Conservation (phyloP, 2,329 filamentous ascomycete species). For the Chalaropsis thielavioides region DNA sequence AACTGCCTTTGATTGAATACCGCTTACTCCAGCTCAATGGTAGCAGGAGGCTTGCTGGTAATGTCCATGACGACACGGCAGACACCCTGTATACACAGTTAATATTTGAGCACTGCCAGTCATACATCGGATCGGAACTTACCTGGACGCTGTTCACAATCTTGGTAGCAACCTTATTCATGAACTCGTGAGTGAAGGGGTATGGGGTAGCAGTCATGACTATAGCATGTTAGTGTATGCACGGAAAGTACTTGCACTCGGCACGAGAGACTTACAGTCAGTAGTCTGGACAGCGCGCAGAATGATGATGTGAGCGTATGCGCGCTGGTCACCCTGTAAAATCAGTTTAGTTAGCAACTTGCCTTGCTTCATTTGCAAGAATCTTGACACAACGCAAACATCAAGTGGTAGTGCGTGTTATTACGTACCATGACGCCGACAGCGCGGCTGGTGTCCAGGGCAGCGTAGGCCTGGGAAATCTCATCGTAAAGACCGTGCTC, state of each 20-base stretch:
- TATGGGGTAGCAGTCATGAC: slow-evolving; percentile 62
- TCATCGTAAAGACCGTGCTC: slow-evolving; percentile 58
- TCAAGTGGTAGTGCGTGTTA: slow-evolving; percentile 3
- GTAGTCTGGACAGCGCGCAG: slow-evolving; percentile 33
- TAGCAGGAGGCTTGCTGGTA: slow-evolving; percentile 52
- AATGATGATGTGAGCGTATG: slow-evolving; percentile 30
- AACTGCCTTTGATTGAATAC: not conserved
- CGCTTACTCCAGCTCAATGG: slow-evolving; percentile 57
- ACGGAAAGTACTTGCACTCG: not conserved
- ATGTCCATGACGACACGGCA: slow-evolving; percentile 26
- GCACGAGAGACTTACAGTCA: slow-evolving; percentile 20
- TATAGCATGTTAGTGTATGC: slow-evolving; percentile 9
- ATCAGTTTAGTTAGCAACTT: not conserved
- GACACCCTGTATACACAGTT: slow-evolving; percentile 47
- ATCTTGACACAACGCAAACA: not conserved
- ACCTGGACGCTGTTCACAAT: slow-evolving; percentile 52
- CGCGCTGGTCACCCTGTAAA: slow-evolving; percentile 47
- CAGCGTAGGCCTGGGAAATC: slow-evolving; percentile 22
- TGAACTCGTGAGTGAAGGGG: slow-evolving; percentile 48
- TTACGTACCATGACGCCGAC: slow-evolving; percentile 19
- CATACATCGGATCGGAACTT: slow-evolving; percentile 38
- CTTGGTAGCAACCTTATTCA: slow-evolving; percentile 48
- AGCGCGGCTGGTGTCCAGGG: slow-evolving; percentile 17
- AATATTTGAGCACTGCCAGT: slow-evolving; percentile 37
- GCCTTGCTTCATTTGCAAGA: not conserved